Evolutionary conservation across 768 basidiomycete genomes (phyloP), one percentile per base, ranked within the genome.

Genomic region (Fomitopsis serialis): DNA sequence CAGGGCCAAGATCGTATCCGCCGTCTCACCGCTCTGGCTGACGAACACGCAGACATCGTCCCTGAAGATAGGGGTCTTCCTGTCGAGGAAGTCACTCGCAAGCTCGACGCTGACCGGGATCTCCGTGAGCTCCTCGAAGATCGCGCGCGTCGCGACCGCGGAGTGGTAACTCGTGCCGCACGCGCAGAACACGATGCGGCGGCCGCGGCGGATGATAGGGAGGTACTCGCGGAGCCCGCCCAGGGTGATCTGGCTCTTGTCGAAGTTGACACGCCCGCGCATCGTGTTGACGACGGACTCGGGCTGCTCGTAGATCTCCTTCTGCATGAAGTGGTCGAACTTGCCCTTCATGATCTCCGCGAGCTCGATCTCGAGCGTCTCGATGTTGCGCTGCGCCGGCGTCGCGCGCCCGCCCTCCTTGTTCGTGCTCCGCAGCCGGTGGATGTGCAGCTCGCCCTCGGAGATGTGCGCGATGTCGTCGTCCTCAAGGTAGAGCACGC

Each of bases 301-400:
- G 48, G 97, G 96, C 70, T 98, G 96, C 68, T 98, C 92, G 77
- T 93, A 98, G 63, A 98, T 98, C 72, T 99, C 97, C 77, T 99
- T 99, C 70, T 98, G 96, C 97, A 99, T 99, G 76, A 99, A 99
- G 68, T 96, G 95, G 67, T 92, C 92, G 69, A 98, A 99, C 72
- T 94, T 92, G 67, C 97, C 97, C 80, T 99, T 99, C 97, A 98
- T 98, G 75, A 99, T 98, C 61, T 96, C 97, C n/a, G 96, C 96
- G 44, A 99, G 83, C 72, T 99, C 97, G 59, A 99, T 85, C 73
- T 98, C 97, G 61, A 99, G 84, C 5, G 94, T 97, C 76, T 98
- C 97, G 70, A 99, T 98, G 59, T 83, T 92, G 60, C 97, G 90
- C 32, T 93, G 96, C 23, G 80, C 75, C 19, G 85, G 76, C 12